Conservation (phyloP, 2,329 filamentous ascomycete species). For the Colletotrichum higginsianum region DNA sequence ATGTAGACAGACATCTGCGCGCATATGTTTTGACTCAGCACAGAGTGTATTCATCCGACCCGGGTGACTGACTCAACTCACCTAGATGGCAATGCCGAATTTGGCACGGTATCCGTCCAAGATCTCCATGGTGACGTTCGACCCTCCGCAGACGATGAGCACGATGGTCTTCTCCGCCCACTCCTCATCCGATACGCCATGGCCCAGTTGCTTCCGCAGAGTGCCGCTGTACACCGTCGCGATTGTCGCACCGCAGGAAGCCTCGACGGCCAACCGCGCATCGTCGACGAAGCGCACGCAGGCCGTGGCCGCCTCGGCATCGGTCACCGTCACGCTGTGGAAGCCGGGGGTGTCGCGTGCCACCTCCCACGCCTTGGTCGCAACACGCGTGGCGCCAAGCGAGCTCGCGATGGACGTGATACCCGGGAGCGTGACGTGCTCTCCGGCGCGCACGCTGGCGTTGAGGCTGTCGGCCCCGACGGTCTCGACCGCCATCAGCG, state of each 20-base stretch:
- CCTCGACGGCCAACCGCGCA: constrained; percentile 84
- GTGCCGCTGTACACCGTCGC: constrained; percentile 76
- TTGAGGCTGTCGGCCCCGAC: constrained; percentile 79
- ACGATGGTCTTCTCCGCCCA: constrained; percentile 81
- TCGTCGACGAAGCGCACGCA: constrained; percentile 86
- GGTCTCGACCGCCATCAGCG: constrained; percentile 83
- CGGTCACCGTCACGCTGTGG: constrained; percentile 75
- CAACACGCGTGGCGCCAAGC: constrained; percentile 81
- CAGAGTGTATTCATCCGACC: no score
- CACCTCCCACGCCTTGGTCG: constrained; percentile 77
- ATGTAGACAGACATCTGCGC: no score
- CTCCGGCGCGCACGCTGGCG: constrained; percentile 69
- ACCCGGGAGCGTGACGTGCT: constrained; percentile 74
- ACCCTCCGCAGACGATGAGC: constrained; percentile 87
- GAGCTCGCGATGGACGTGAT: constrained; percentile 85
- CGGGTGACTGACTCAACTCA: no score
- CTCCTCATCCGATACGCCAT: constrained; percentile 67
- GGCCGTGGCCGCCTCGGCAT: constrained; percentile 85
- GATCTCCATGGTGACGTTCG: constrained; percentile 74
- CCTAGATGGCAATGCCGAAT: constrained; percentile 50
- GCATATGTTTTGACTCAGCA: no score
- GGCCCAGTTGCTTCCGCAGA: constrained; percentile 73
- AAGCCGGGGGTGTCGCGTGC: constrained; percentile 56
- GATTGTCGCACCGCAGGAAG: constrained; percentile 86
- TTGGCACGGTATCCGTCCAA: constrained; percentile 70